phyloP scores from a whole-genome alignment of 768 basidiomycete species.

The Pulveroboletus sp. region DNA sequence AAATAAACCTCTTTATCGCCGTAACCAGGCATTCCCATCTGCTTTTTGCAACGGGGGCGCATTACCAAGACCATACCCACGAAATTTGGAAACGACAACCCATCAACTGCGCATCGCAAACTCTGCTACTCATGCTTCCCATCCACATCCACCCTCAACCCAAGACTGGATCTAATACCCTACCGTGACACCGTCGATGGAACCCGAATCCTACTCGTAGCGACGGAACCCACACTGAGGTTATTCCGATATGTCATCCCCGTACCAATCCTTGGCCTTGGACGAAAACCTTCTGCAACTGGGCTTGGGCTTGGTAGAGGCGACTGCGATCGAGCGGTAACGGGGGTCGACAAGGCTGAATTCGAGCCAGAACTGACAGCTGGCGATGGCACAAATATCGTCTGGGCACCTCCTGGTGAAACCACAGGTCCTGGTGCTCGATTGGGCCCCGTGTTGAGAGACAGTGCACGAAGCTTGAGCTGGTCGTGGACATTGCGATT shows the following conservation, averaged over 20 bases:
- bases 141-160: neutral
- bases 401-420: slow-evolving; percentile 24
- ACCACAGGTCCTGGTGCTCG: slow-evolving; percentile 3
- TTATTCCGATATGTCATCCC: slow-evolving; percentile 63
- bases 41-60: neutral
- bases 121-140: neutral
- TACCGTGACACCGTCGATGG: slow-evolving; percentile 23
- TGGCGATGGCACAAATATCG: slow-evolving; percentile 13
- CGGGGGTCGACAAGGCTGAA: slow-evolving; percentile 11
- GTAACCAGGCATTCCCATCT: slow-evolving; percentile 8
- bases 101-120: slow-evolving; percentile 3
- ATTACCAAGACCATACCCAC: slow-evolving; percentile 7
- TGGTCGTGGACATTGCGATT: slow-evolving; percentile 36
- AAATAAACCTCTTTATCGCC: slow-evolving; percentile 4
- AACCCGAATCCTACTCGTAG: slow-evolving; percentile 41
- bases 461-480: slow-evolving; percentile 23
- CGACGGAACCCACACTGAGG: slow-evolving; percentile 9
- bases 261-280: slow-evolving; percentile 61
- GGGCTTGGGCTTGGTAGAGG: slow-evolving; percentile 15
- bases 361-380: slow-evolving; percentile 2
- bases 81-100: slow-evolving; percentile 7
- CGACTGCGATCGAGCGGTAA: slow-evolving; percentile 17
- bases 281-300: slow-evolving; percentile 28
- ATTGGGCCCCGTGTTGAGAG: slow-evolving; percentile 9
- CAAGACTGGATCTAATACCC: neutral